phyloP scores from a whole-genome alignment of 1,284 basidiomycete species.

The Cryptococcus deneoformans region DNA sequence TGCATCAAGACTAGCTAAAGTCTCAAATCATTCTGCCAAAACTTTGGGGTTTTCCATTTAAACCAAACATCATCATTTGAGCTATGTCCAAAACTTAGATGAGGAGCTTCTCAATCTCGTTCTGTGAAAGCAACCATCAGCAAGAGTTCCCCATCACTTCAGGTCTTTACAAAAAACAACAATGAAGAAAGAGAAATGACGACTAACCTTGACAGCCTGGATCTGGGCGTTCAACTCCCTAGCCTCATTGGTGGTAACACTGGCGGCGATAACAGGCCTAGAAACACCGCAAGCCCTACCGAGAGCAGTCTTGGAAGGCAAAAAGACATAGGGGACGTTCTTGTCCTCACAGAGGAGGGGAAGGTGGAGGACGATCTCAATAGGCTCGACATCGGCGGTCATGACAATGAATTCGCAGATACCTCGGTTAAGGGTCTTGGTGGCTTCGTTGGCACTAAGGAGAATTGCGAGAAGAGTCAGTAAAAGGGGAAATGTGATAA shows the following conservation, averaged over 20 bases:
- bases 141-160: background rate
- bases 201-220: conserved; percentile 68
- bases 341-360: conserved; percentile 99
- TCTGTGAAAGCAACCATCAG: background rate
- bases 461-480: background rate
- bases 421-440: conserved; percentile 98
- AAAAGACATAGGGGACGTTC: conserved; percentile 96
- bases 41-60: background rate
- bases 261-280: conserved; percentile 91
- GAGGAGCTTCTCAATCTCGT: conserved; percentile 69
- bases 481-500: background rate
- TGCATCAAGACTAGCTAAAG: conserved; percentile 22
- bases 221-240: conserved; percentile 91
- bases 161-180: too few relatives aligned
- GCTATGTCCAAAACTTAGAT: conserved; percentile 45
- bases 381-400: conserved; percentile 95
- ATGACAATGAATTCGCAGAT: conserved; percentile 98
- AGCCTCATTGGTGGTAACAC: conserved; percentile 93
- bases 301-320: conserved; percentile 71
- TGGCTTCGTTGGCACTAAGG: conserved; percentile 54
- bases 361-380: conserved; percentile 96
- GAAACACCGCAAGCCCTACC: conserved; percentile 96
- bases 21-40: conserved; percentile 6
- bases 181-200: too few relatives aligned
- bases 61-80: background rate